Conservation (phyloP, 805 yeast genomes). For the Alloascoidea hylecoeti region DNA sequence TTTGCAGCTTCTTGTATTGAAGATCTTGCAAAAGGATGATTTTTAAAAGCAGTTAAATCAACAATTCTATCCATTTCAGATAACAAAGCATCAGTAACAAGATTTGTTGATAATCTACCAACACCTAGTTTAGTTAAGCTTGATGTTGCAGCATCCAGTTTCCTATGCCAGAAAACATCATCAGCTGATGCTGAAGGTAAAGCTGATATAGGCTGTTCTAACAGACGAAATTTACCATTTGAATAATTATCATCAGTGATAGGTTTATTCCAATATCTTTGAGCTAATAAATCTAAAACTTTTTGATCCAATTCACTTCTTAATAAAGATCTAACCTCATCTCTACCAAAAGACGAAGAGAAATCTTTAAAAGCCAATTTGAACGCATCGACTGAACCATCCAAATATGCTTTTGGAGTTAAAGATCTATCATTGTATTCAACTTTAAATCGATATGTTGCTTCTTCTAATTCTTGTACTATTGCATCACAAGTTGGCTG, state of each 20-base stretch:
- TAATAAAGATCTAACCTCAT: constrained; percentile 64
- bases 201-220: constrained; percentile 38
- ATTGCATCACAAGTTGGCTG: constrained; percentile 80
- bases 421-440: constrained; percentile 90
- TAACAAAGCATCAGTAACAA: constrained; percentile 68
- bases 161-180: constrained; percentile 77
- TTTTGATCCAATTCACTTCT: constrained; percentile 81
- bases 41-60: constrained; percentile 58
- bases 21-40: constrained; percentile 76
- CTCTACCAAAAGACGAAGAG: constrained; percentile 68
- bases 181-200: constrained; percentile 44
- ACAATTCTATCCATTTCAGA: constrained; percentile 67
- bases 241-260: constrained; percentile 11
- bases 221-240: constrained; percentile 5
- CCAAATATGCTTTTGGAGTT: constrained; percentile 89
- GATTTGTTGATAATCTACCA: constrained; percentile 76
- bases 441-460: constrained; percentile 85
- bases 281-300: constrained; percentile 76
- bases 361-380: constrained; percentile 81
- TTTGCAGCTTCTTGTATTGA: constrained; percentile 79
- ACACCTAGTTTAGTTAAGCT: constrained; percentile 85
- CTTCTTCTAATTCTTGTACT: constrained; percentile 85
- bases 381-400: constrained; percentile 79
- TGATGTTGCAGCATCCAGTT: constrained; percentile 72
- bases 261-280: constrained; percentile 82